Base-by-base conservation (phyloP, 306 rosid genomes). In the Castanea sativa region DNA sequence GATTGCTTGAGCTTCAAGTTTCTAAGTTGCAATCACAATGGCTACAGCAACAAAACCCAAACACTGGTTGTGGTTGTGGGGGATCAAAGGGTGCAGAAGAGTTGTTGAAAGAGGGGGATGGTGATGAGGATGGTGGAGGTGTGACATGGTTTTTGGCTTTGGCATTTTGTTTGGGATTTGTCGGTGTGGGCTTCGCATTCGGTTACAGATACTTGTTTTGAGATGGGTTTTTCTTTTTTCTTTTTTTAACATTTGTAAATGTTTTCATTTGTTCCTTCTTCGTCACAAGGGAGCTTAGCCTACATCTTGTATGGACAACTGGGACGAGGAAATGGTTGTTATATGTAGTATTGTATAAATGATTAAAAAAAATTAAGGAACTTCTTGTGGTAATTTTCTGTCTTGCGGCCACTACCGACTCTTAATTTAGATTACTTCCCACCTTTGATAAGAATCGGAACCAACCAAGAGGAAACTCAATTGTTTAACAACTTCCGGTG, bases 1-100 rank as follows among this genome's bases (percentile, higher is more conserved):
- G 90, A 43, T 85, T 91, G 92, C 91, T 96, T 84, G 91, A 93
- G 81, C 79, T 90, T 75, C 86, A 92, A 83, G 89, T 89, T 82
- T 86, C 85, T 8, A 84, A 86, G 55, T 78, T 87, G 86, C 83
- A 79, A 64, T 80, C 83, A 23, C 80, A 80, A n/a, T 55, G 71
- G 77, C 30, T 35, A 10, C 80, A 59, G 61, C 79, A 11, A 65
- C 78, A 55, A 55, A 69, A 57, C 76, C n/a, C 2, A 49, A 49
- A 70, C 30, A 20, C 30, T 35, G 32, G 32, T 65, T 27, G 64
- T 55, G 49, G 70, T 20, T 8, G 41, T 5, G 73, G 29, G 52
- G 25, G 30, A 9, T 18, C 83, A 6, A 60, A 79, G 74, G 71
- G 23, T 10, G 55, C 8, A 45, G 70, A 2, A 55, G 77, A 51